Conservation (phyloP, 495 filamentous ascomycete genomes). For the Usnea hakonensis region DNA sequence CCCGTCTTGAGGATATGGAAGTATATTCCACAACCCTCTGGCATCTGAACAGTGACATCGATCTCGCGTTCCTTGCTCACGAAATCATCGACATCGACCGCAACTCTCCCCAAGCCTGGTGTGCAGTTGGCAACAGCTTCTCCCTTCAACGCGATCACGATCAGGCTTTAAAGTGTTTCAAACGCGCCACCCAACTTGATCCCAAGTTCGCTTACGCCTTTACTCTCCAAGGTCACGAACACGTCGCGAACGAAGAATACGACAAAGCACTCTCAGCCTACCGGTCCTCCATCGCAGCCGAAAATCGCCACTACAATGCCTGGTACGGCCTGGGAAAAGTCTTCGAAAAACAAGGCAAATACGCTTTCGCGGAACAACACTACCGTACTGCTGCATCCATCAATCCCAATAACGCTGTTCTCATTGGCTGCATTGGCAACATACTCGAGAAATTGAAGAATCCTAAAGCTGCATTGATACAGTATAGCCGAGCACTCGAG, state of each 20-base stretch:
- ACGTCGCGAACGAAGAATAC: slow-evolving; percentile 93
- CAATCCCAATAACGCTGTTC: slow-evolving; percentile 83
- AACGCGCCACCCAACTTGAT: slow-evolving; percentile 82
- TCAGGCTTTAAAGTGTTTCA: slow-evolving; percentile 90
- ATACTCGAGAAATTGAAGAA: slow-evolving; percentile 84
- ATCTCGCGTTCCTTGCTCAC: slow-evolving; percentile 85
- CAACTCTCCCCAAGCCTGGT: slow-evolving; percentile 90
- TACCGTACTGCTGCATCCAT: slow-evolving; percentile 79
- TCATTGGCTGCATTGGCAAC: slow-evolving; percentile 84
- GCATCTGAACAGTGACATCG: slow-evolving; percentile 86
- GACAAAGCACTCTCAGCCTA: slow-evolving; percentile 87
- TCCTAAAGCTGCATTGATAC: slow-evolving; percentile 62
- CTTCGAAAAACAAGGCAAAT: slow-evolving; percentile 90
- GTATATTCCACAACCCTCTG: slow-evolving; percentile 95
- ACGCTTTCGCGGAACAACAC: slow-evolving; percentile 80
- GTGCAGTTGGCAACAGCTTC: slow-evolving; percentile 88
- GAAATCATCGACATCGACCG: slow-evolving; percentile 79
- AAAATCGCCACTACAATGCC: slow-evolving; percentile 88
- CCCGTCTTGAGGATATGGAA: slow-evolving; percentile 87
- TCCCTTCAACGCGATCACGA: slow-evolving; percentile 93
- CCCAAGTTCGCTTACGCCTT: slow-evolving; percentile 91
- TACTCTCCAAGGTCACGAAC: slow-evolving; percentile 92
- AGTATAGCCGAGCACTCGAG: slow-evolving; percentile 71
- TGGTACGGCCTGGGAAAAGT: slow-evolving; percentile 93
- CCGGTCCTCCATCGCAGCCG: slow-evolving; percentile 70